Base-by-base conservation (phyloP, 2,329 filamentous ascomycete genomes). In the Trichophyton equinum region DNA sequence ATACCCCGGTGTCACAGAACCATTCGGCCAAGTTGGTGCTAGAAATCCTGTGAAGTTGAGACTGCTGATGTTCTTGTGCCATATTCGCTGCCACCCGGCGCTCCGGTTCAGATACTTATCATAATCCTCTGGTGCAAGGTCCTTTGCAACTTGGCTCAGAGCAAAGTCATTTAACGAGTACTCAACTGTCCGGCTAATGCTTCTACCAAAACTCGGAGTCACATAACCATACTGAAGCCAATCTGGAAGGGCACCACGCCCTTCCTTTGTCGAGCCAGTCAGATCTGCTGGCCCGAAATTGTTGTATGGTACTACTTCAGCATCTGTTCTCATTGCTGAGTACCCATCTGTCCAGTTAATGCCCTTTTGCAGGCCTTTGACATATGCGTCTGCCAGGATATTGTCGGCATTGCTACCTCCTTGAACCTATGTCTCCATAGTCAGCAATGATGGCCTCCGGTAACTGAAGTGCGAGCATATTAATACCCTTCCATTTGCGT, bases 321-420 rank as follows among this genome's bases (percentile, higher is more conserved):
- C 86, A 65, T 89, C 81, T 20, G 81, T 86, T 11, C 81, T 74
- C 84, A 87, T 86, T 20, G 85, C 82, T 1, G 77, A 74, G 63
- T 83, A 86, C 1, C 79, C 84, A 51, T 82, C 80, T 0, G 77
- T 75, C 86, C 86, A 89, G 71, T 89, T 77, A 56, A 89, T 76
- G 1, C 73, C 74, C 1, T 82, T 84, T 6, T 79, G 76, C 2
- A 88, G 79, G 0, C 85, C 84, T 70, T 89, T 89, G 33, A 88
- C 78, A 63, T 83, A 89, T 0, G 86, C 86, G 67, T 90, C 86
- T 1, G 86, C 86, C 7, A 89, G 79, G 3, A 89, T 81, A 59
- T 87, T 88, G 68, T 89, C 86, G 2, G 82, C 81, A 67, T 89
- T 87, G 2, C 81, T 85, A 3, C 86, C 86, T 13, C 85, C 86